phyloP scores from a whole-genome alignment of 129 eudicot genomes.

The Pseudognaphalium luteoalbum region DNA sequence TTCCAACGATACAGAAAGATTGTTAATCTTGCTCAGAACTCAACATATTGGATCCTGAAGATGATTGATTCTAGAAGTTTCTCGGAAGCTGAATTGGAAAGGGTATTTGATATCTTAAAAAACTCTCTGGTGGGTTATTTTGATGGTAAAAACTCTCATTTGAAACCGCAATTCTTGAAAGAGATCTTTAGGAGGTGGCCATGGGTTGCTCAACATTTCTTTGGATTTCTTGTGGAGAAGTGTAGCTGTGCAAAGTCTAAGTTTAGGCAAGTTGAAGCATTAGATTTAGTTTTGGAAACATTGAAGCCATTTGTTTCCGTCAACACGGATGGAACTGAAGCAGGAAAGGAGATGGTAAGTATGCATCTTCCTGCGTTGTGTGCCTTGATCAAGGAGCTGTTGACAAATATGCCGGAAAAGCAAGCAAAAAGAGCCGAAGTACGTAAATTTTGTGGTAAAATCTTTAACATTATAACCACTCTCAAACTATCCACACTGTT shows the following conservation, averaged over 20 bases:
- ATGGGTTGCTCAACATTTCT: slow-evolving; percentile 68
- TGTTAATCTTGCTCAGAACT: slow-evolving; percentile 66
- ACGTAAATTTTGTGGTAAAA: slow-evolving; percentile 65
- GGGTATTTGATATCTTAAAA: slow-evolving; percentile 59
- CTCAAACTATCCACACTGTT: slow-evolving; percentile 41
- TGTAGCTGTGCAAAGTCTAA: slow-evolving; percentile 61
- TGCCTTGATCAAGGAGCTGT: slow-evolving; percentile 52
- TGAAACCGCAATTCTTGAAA: slow-evolving; percentile 78
- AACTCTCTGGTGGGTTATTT: slow-evolving; percentile 54
- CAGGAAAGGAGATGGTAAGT: slow-evolving; percentile 43
- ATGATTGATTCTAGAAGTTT: slow-evolving; percentile 64
- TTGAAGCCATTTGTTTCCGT: slow-evolving; percentile 43
- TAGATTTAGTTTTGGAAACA: slow-evolving; percentile 62
- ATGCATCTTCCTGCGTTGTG: slow-evolving; percentile 46
- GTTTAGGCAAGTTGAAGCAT: slow-evolving; percentile 82
- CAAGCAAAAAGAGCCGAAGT: slow-evolving; percentile 73
- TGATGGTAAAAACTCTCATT: slow-evolving; percentile 72
- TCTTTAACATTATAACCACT: slow-evolving; percentile 45
- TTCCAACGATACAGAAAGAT: slow-evolving; percentile 68
- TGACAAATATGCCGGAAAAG: slow-evolving; percentile 81
- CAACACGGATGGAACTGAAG: slow-evolving; percentile 21
- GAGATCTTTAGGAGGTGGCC: slow-evolving; percentile 76
- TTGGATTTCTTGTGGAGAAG: slow-evolving; percentile 74
- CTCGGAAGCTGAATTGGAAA: slow-evolving; percentile 52
- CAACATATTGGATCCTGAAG: slow-evolving; percentile 78